A percentile compares a stretch with the other conserved stretches of the same genome.
Conservation (phyloP, 2,329 filamentous ascomycete genomes). For the Colletotrichum sp. region DNA sequence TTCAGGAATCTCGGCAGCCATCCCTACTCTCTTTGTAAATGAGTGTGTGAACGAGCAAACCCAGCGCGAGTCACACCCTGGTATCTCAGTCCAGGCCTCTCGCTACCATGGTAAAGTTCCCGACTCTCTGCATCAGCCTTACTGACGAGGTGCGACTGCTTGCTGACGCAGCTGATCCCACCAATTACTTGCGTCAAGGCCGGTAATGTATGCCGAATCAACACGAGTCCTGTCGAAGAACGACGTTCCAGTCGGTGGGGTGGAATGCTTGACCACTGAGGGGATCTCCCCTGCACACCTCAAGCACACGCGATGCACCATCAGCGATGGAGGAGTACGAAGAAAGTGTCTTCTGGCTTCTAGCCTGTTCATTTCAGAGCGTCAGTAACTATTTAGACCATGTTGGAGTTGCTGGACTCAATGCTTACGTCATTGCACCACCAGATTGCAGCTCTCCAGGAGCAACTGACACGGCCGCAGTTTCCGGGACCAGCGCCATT, state of each 20-base stretch:
- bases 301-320: background rate
- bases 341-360: background rate
- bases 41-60: background rate
- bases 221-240: background rate
- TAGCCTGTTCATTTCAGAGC: fast-evolving
- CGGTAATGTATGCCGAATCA: background rate
- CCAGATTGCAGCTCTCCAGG: background rate
- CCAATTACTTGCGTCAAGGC: background rate
- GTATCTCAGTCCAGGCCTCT: background rate
- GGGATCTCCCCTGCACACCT: background rate
- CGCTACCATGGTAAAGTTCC: fast-evolving
- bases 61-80: background rate
- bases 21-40: fast-evolving
- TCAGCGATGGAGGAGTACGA: background rate
- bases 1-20: background rate
- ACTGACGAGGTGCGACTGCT: background rate
- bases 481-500: background rate
- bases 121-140: background rate
- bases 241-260: background rate
- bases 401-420: fast-evolving
- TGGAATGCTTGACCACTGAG: background rate
- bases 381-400: fast-evolving
- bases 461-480: background rate
- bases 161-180: background rate
- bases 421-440: background rate